phyloP scores from a whole-genome alignment of 1,284 basidiomycete species.

The Cutaneotrichosporon sp. region DNA sequence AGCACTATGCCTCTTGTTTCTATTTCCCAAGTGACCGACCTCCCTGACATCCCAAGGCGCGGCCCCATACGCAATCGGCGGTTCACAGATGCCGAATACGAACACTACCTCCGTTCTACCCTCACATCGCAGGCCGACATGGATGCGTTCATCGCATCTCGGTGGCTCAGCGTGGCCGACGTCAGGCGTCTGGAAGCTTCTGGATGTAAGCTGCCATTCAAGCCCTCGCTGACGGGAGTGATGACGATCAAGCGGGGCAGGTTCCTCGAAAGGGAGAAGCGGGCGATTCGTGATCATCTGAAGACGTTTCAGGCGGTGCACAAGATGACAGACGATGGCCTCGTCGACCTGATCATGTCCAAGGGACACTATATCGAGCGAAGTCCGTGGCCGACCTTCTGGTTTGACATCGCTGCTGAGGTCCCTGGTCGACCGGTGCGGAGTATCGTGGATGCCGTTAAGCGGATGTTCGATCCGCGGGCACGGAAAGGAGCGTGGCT shows the following conservation, averaged over 20 bases:
- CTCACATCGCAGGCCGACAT: conserved; percentile 13
- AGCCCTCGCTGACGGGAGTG: conserved; percentile 13
- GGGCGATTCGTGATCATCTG: conserved; percentile 25
- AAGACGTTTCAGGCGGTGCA: conserved; percentile 20
- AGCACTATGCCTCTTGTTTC: conserved; percentile 1
- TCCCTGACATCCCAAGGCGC: neutral
- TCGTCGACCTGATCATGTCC: conserved; percentile 33
- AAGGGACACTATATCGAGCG: conserved; percentile 22
- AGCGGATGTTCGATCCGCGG: conserved; percentile 37
- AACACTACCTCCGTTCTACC: neutral
- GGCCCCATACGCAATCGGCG: neutral
- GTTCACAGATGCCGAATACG: neutral
- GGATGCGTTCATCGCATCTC: conserved; percentile 29
- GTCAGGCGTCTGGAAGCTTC: conserved; percentile 30
- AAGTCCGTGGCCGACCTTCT: conserved; percentile 28
- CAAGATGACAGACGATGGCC: conserved; percentile 18
- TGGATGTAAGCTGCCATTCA: conserved; percentile 11
- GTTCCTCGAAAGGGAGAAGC: conserved; percentile 28
- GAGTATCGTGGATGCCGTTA: conserved; percentile 34
- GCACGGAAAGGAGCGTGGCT: conserved; percentile 41
- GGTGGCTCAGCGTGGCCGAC: conserved; percentile 26
- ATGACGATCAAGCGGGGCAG: conserved; percentile 35
- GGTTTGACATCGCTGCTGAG: conserved; percentile 24
- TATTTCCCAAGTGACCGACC: neutral
- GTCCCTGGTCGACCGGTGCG: conserved; percentile 38